Evolutionary conservation across 345 rosid species (phyloP), one percentile per base, ranked within the genome.

Genomic region (Euphorbia tirucalli): DNA sequence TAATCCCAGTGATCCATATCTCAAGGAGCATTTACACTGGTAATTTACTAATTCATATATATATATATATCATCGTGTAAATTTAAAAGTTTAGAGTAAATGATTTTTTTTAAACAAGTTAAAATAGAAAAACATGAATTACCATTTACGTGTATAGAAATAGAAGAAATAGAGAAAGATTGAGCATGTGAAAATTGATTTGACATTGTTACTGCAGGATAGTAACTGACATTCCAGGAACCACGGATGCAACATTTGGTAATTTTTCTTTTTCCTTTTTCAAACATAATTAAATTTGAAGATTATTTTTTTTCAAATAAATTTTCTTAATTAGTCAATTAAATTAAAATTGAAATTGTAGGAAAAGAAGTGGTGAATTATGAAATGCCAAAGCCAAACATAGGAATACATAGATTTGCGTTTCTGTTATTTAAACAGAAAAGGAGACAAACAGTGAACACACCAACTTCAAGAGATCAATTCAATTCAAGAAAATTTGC

Each of bases 11-110:
- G 98, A 94, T 75, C 98, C 98, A 41, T 92, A 90, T 76, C 83
- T 92, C 69, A 90, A 83, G 75, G 98, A 94, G 86, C 98, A 94
- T 75, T 79, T 92, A 65, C 98, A 94, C 86, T 92, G 97, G 98
- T 94, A n/a, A 87, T 41, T 15, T 14, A 11, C 15, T 24, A 22
- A 14, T 2, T 14, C 8, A 10, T 41, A 41, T 6, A 41, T 6
- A n/a, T n/a, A n/a, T n/a, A n/a, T n/a, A n/a, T n/a, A n/a, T n/a
- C n/a, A n/a, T n/a, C n/a, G n/a, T n/a, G n/a, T n/a, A n/a, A n/a
- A n/a, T n/a, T n/a, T n/a, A n/a, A n/a, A n/a, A n/a, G n/a, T n/a
- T n/a, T n/a, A n/a, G n/a, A n/a, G n/a, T n/a, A n/a, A n/a, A n/a
- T n/a, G n/a, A n/a, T n/a, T n/a, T n/a, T n/a, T n/a, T 41, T 41